These are phyloP conservation scores for Puccinellia tenuiflora DNA, from an alignment of 176 grass and related monocot species.

Conservation along the genomic window DNA sequence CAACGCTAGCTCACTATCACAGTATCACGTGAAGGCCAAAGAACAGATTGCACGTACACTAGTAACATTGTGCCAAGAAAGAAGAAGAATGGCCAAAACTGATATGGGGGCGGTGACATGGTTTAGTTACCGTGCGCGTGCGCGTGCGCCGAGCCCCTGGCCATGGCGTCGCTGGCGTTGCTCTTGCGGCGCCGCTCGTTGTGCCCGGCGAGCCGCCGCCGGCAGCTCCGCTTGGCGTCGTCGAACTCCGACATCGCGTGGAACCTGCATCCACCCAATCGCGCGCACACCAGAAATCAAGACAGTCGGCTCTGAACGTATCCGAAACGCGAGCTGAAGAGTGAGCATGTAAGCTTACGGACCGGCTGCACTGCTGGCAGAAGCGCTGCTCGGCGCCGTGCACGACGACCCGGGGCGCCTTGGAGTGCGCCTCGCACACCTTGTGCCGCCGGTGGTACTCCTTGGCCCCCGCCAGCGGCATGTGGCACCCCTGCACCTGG, in stretches of 20 bases:
- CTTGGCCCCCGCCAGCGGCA: conserved; percentile 40
- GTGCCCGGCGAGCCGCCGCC: conserved; percentile 71
- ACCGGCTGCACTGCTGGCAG: conserved; percentile 98
- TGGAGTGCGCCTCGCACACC: conserved; percentile 82
- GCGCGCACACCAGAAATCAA: background rate
- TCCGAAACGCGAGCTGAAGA: background rate
- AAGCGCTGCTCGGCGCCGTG: conserved; percentile 76
- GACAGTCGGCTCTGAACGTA: background rate
- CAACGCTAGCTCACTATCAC: too few species aligned
- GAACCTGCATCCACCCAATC: conserved; percentile 55
- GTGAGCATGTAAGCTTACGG: background rate
- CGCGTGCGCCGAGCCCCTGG: conserved; percentile 35
- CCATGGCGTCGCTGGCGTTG: conserved; percentile 57
- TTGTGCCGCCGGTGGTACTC: conserved; percentile 87
- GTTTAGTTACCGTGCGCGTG: conserved; percentile 28
- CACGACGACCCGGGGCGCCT: conserved; percentile 62
- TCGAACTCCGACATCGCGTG: conserved; percentile 83
- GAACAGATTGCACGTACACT: background rate
- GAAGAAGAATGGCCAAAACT: too few species aligned
- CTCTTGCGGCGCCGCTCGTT: conserved; percentile 84
- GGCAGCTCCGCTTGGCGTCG: conserved; percentile 78
- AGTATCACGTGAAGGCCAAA: background rate
- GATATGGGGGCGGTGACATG: too few species aligned
- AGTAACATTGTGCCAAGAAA: too few species aligned
- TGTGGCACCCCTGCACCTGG: conserved; percentile 75